These are phyloP conservation scores for Fusarium sp. DNA, from an alignment of 2,329 filamentous ascomycete species.

Conservation along the genomic window DNA sequence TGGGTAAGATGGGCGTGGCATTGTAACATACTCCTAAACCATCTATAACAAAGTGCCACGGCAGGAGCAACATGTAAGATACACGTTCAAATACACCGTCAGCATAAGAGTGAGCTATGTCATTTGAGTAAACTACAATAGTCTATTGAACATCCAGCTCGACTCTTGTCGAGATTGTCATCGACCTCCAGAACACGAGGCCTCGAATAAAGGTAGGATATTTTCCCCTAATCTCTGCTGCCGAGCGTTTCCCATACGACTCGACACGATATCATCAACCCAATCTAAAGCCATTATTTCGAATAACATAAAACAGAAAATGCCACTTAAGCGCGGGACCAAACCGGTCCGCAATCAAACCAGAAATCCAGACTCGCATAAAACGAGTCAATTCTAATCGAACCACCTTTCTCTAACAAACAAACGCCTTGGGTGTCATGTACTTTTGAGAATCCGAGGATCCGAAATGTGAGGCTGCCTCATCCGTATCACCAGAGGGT, in stretches of 20 bases:
- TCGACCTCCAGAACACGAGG: constrained; percentile 22
- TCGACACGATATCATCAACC: constrained; percentile 37
- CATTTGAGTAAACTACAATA: constrained; percentile 35
- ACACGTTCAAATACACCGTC: background rate
- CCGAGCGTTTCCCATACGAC: constrained; percentile 37
- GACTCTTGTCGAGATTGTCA: constrained; percentile 30
- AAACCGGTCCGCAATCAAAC: constrained; percentile 43
- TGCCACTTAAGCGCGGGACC: constrained; percentile 36
- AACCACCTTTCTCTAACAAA: constrained; percentile 48
- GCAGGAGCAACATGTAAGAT: background rate
- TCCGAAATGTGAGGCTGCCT: constrained; percentile 35
- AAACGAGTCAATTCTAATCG: constrained; percentile 46
- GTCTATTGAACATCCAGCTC: constrained; percentile 34
- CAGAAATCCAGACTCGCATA: constrained; percentile 45
- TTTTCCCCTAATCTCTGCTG: constrained; percentile 11
- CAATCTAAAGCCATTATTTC: constrained; percentile 50
- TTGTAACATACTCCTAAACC: background rate
- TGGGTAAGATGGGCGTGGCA: no score
- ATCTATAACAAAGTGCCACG: no score
- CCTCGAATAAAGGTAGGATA: constrained; percentile 27
- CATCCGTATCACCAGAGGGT: constrained; percentile 28
- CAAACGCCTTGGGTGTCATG: constrained; percentile 49
- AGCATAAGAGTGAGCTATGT: constrained; percentile 3
- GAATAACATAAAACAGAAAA: constrained; percentile 37
- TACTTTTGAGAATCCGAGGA: constrained; percentile 42